Percentiles rank a stretch among this genome's conserved stretches.
Evolutionary conservation across 768 basidiomycete genomes (phyloP).

Genomic region (Hygrophoropsis aurantiaca): DNA sequence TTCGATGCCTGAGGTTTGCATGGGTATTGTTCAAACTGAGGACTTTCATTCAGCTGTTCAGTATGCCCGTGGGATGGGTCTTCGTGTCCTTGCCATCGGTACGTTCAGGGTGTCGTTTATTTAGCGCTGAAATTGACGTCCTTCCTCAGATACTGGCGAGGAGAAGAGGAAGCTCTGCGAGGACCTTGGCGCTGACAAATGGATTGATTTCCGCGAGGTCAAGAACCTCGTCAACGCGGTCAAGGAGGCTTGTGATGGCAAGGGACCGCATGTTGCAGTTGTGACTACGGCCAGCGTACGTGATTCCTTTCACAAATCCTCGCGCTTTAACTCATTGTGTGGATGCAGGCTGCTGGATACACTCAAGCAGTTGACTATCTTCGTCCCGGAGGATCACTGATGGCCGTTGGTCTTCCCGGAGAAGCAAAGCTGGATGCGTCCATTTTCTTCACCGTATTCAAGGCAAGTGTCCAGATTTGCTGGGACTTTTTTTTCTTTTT

Average conservation of each 20-base stretch:
- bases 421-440: conserved; percentile 56
- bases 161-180: conserved; percentile 66
- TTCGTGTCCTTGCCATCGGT: conserved; percentile 78
- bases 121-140: neutral
- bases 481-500: no score
- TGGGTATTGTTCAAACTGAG: no score
- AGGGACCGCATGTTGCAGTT: conserved; percentile 71
- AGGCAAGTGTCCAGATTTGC: conserved; percentile 38
- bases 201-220: conserved; percentile 75
- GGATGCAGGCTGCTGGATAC: conserved; percentile 33
- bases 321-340: conserved; percentile 18
- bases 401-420: conserved; percentile 76
- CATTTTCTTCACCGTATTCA: conserved; percentile 73
- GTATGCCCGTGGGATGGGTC: conserved; percentile 76
- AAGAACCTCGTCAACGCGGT: conserved; percentile 68
- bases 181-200: conserved; percentile 68
- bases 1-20: neutral
- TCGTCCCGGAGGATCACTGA: conserved; percentile 66
- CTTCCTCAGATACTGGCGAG: conserved; percentile 59
- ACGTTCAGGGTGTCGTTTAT: neutral
- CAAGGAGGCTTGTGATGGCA: conserved; percentile 58
- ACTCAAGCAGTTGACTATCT: conserved; percentile 73
- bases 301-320: conserved; percentile 2
- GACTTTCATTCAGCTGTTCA: conserved; percentile 53
- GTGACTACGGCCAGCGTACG: conserved; percentile 56